These are phyloP conservation scores for Fusarium heterosporum DNA, from an alignment of 2,329 filamentous ascomycete species.

Conservation along the genomic window DNA sequence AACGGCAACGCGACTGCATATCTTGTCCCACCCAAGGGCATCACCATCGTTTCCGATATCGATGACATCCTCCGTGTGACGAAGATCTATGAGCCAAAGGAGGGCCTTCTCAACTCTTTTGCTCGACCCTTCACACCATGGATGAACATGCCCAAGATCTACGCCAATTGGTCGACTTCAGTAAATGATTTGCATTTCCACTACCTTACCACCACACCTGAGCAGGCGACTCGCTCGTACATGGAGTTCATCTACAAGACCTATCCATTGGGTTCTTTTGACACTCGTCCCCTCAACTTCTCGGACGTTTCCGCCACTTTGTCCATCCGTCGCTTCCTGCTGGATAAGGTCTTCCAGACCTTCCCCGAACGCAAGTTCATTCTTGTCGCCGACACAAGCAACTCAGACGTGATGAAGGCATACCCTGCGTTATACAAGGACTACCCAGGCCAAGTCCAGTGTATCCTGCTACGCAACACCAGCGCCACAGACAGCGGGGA, in stretches of 20 bases:
- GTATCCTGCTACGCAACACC: constrained; percentile 82
- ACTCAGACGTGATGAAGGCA: constrained; percentile 79
- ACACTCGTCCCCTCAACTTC: constrained; percentile 83
- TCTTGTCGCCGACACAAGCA: constrained; percentile 80
- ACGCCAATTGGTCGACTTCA: constrained; percentile 77
- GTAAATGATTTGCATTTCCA: constrained; percentile 80
- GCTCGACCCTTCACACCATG: constrained; percentile 76
- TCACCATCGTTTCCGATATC: constrained; percentile 81
- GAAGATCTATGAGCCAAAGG: constrained; percentile 80
- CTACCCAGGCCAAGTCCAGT: constrained; percentile 78
- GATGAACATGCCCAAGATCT: constrained; percentile 85
- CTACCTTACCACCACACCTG: constrained; percentile 83
- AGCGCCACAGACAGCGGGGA: constrained; percentile 74
- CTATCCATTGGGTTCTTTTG: constrained; percentile 81
- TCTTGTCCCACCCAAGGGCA: constrained; percentile 75
- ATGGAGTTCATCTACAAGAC: constrained; percentile 84
- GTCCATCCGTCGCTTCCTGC: constrained; percentile 75
- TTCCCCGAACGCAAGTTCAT: constrained; percentile 81
- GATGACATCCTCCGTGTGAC: constrained; percentile 85
- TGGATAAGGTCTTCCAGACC: constrained; percentile 78
- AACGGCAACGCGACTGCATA: constrained; percentile 82
- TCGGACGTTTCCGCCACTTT: constrained; percentile 79
- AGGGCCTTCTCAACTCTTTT: constrained; percentile 82
- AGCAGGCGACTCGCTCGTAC: constrained; percentile 81
- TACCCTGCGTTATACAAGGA: constrained; percentile 71